Evolutionary conservation across 2,329 filamentous ascomycete species (phyloP).

Genomic region (Dactylonectria macrodidyma): DNA sequence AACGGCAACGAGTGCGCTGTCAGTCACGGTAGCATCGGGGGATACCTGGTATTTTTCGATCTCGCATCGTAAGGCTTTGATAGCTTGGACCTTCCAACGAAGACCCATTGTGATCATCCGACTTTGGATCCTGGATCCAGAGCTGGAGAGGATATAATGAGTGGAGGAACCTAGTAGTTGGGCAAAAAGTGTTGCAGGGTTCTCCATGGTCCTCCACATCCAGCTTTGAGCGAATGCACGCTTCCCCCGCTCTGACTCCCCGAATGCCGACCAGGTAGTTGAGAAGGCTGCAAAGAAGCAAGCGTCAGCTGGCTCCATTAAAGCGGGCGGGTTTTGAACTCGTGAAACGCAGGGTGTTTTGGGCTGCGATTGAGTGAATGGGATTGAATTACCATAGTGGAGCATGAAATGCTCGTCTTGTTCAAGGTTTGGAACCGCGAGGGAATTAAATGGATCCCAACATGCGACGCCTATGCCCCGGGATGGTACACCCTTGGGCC

Average conservation of each 20-base stretch:
- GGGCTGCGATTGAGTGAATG: background rate
- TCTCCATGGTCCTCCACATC: conserved; percentile 16
- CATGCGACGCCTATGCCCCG: background rate
- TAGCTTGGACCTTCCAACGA: conserved; percentile 1
- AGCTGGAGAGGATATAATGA: background rate
- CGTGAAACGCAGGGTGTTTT: background rate
- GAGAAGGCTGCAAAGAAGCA: conserved; percentile 2
- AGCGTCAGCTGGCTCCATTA: background rate
- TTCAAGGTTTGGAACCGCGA: background rate
- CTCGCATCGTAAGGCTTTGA: conserved; percentile 2
- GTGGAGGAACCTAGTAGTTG: conserved; percentile 1
- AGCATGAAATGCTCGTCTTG: background rate
- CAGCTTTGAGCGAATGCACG: conserved; percentile 3
- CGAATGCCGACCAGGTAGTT: conserved; percentile 8
- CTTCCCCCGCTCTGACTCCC: conserved; percentile 8
- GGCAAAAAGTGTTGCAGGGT: conserved; percentile 1
- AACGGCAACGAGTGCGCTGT: conserved; percentile 1
- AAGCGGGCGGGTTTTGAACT: background rate
- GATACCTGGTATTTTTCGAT: background rate
- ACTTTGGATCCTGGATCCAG: background rate
- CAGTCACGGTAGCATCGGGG: background rate
- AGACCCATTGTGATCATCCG: background rate
- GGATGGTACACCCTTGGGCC: background rate
- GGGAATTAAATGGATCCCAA: background rate
- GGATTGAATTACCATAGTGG: background rate